Percentiles rank a stretch among this genome's conserved stretches.
Evolutionary conservation across 805 yeast species (phyloP).

Genomic region (Monosporozyma unispora): DNA sequence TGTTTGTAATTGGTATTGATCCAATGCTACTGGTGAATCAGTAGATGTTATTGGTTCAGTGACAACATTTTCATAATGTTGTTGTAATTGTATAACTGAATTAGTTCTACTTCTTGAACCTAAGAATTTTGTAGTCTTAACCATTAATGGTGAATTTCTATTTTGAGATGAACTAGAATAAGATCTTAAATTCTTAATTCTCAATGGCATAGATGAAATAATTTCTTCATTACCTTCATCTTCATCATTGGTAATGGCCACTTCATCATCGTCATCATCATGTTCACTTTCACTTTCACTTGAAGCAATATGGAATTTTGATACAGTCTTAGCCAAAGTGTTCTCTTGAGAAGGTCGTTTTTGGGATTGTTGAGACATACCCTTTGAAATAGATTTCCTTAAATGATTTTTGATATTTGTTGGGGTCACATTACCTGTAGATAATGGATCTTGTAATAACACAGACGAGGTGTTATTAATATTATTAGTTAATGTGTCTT

Average conservation of each 20-base stretch:
- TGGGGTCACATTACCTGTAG: not conserved
- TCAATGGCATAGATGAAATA: conserved; percentile 7
- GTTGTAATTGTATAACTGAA: conserved; percentile 1
- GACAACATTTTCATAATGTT: not conserved
- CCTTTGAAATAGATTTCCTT: conserved; percentile 1
- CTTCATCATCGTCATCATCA: conserved; percentile 10
- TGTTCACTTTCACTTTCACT: conserved; percentile 26
- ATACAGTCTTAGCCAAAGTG: not conserved
- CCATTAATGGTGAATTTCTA: not conserved
- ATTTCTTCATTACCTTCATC: not conserved
- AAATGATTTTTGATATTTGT: not conserved
- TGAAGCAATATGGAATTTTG: conserved; percentile 21
- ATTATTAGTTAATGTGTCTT: not conserved
- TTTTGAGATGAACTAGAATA: conserved; percentile 11
- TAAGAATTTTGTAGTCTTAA: not conserved
- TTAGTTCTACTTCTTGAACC: not conserved
- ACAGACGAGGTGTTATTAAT: not conserved
- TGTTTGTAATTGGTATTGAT: conserved; percentile 12
- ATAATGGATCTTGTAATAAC: conserved; percentile 1
- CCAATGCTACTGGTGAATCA: not conserved
- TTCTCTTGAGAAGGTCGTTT: not conserved
- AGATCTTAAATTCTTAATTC: conserved; percentile 8
- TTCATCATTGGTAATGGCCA: not conserved
- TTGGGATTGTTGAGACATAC: not conserved
- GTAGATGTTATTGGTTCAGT: not conserved